Percentiles rank a stretch among this genome's conserved stretches.
phyloP scores from a whole-genome alignment of 495 filamentous ascomycete genomes.

The Penicillium bovifimosum region DNA sequence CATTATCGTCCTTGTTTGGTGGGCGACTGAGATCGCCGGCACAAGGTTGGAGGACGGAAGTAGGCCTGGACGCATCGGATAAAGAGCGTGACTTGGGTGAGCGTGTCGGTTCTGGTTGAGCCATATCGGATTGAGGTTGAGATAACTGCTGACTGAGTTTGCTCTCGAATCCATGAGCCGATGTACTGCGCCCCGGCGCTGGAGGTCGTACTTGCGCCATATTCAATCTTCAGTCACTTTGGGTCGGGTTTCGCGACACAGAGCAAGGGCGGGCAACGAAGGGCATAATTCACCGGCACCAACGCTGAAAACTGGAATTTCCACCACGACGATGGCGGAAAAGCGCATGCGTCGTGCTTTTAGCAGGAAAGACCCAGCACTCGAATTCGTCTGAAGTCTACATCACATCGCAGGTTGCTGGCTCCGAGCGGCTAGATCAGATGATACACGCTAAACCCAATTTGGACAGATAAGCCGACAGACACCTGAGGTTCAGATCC shows the following conservation, averaged over 20 bases:
- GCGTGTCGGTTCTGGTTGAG: conserved; percentile 16
- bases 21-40: conserved; percentile 28
- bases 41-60: conserved; percentile 20
- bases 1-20: conserved; percentile 74
- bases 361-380: neutral
- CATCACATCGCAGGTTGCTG: conserved; percentile 1
- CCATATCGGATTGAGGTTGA: conserved; percentile 20
- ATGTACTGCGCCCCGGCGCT: conserved; percentile 19
- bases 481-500: too few relatives aligned
- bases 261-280: neutral
- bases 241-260: neutral
- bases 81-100: conserved; percentile 41
- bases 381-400: neutral
- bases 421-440: conserved; percentile 7
- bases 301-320: neutral
- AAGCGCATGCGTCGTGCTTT: neutral
- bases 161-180: conserved; percentile 32
- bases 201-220: conserved; percentile 24
- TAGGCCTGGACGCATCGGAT: conserved; percentile 40
- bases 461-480: too few relatives aligned
- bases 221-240: conserved; percentile 2
- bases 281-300: conserved; percentile 2
- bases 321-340: neutral
- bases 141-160: conserved; percentile 39
- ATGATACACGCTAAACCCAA: conserved; percentile 5